Percentiles rank a stretch among this genome's conserved stretches.
Evolutionary conservation across 140 eudicot species (phyloP).

Genomic region (Bidens hawaiensis): DNA sequence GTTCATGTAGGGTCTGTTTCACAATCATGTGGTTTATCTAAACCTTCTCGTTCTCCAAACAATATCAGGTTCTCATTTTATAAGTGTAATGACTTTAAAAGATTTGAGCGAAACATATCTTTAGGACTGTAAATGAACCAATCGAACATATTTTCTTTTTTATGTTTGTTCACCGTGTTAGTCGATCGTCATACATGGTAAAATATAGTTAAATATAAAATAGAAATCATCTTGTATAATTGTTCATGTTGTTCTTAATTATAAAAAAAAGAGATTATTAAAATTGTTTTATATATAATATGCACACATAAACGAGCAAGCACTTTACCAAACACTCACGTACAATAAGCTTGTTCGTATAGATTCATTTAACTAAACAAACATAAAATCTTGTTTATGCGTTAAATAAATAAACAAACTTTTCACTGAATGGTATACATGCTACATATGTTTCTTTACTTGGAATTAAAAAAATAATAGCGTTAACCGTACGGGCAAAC

Average conservation of each 20-base stretch:
- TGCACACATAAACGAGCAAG: too few relatives aligned
- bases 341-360: background rate
- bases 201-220: too few relatives aligned
- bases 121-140: background rate
- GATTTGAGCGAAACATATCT: background rate
- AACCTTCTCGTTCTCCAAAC: slow-evolving; percentile 11
- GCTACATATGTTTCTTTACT: too few relatives aligned
- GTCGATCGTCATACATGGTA: too few relatives aligned
- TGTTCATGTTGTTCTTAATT: too few relatives aligned
- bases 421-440: background rate
- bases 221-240: background rate
- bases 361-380: background rate
- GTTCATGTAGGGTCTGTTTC: slow-evolving; percentile 40
- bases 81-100: background rate
- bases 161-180: too few relatives aligned
- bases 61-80: slow-evolving; percentile 14
- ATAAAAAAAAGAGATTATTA: too few relatives aligned
- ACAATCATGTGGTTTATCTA: slow-evolving; percentile 25
- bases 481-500: background rate
- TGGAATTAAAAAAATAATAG: background rate
- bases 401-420: background rate
- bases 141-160: background rate
- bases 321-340: too few relatives aligned
- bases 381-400: too few relatives aligned
- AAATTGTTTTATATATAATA: too few relatives aligned